A percentile compares a stretch with the other conserved stretches of the same genome.
Conservation (phyloP, 2,329 filamentous ascomycete species). For the Sclerotinia trifoliorum region DNA sequence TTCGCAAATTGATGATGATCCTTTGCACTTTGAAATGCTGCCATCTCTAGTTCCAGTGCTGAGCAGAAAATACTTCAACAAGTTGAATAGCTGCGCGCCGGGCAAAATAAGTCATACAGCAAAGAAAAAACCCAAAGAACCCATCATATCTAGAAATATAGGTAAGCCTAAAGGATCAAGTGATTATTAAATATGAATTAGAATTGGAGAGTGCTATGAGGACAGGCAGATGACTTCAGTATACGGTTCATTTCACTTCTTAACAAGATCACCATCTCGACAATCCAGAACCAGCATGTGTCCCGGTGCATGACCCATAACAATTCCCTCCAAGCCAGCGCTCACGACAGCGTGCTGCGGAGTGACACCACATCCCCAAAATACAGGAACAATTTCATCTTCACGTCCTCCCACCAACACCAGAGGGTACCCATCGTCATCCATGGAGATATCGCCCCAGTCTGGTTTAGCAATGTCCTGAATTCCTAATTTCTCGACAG, state of each 20-base stretch:
- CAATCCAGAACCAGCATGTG: slow-evolving; percentile 61
- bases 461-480: slow-evolving; percentile 51
- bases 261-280: slow-evolving; percentile 30
- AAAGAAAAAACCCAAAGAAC: too few species aligned
- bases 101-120: background rate
- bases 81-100: background rate
- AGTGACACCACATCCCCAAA: slow-evolving; percentile 66
- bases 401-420: slow-evolving; percentile 26
- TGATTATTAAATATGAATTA: background rate
- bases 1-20: background rate
- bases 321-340: slow-evolving; percentile 51
- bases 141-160: too few species aligned
- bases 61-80: too few species aligned
- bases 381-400: slow-evolving; percentile 52
- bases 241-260: slow-evolving; percentile 4
- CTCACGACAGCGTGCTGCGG: slow-evolving; percentile 63
- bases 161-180: background rate
- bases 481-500: slow-evolving; percentile 52
- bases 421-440: slow-evolving; percentile 37
- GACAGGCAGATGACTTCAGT: background rate
- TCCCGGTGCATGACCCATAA: slow-evolving; percentile 62
- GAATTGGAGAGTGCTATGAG: background rate
- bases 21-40: background rate
- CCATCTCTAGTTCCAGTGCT: too few species aligned
- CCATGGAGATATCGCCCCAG: slow-evolving; percentile 53